phyloP scores from a whole-genome alignment of 2,329 filamentous ascomycete species.

The Aspergillus aculeatus region DNA sequence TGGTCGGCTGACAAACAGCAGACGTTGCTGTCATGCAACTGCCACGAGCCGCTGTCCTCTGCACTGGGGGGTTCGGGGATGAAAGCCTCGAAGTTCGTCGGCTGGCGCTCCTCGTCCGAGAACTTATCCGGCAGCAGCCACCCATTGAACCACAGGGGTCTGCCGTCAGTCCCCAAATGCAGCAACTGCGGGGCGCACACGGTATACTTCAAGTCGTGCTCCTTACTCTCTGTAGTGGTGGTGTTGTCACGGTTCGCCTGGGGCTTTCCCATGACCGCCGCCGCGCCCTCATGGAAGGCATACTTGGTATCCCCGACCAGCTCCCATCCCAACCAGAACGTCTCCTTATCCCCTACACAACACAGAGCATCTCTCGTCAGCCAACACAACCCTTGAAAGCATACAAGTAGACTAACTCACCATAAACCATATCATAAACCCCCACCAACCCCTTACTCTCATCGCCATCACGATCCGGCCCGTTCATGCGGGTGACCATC shows the following conservation, averaged over 20 bases:
- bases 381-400: accelerated
- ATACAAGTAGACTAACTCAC: slow-evolving; percentile 23
- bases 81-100: slow-evolving; percentile 35
- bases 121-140: slow-evolving; percentile 46
- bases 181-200: slow-evolving; percentile 49
- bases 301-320: slow-evolving; percentile 46
- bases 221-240: neutral
- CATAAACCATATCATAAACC: slow-evolving; percentile 50
- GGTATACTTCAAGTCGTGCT: slow-evolving; percentile 24
- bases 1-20: slow-evolving; percentile 12
- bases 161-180: slow-evolving; percentile 43
- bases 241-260: slow-evolving; percentile 4
- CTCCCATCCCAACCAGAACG: slow-evolving; percentile 52
- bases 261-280: slow-evolving; percentile 15
- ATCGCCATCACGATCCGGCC: slow-evolving; percentile 46
- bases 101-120: slow-evolving; percentile 35
- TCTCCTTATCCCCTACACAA: slow-evolving; percentile 48
- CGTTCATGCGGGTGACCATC: slow-evolving; percentile 33
- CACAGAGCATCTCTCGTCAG: no score
- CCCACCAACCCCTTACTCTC: slow-evolving; percentile 38
- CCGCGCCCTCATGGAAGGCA: slow-evolving; percentile 44
- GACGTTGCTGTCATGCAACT: slow-evolving; percentile 10
- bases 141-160: slow-evolving; percentile 51
- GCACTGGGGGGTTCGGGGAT: slow-evolving; percentile 10
- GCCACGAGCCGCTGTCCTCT: slow-evolving; percentile 8